phyloP scores from a whole-genome alignment of 2,329 filamentous ascomycete genomes.

The Cryphonectria radicalis region DNA sequence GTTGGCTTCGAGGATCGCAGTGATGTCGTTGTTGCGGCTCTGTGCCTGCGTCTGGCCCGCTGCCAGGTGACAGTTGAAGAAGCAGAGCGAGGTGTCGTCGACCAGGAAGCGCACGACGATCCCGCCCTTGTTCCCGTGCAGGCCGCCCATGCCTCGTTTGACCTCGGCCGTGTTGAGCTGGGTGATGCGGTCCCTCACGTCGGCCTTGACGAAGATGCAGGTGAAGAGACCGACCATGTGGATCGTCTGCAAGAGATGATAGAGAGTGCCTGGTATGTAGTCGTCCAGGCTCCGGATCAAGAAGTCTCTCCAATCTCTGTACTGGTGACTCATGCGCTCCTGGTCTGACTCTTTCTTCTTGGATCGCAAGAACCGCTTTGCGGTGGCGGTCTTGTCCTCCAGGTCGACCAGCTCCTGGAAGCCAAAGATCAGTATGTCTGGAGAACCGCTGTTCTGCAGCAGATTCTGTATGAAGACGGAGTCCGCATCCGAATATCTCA shows the following conservation, averaged over 20 bases:
- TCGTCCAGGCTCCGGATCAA: slow-evolving; percentile 82
- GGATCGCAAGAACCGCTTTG: slow-evolving; percentile 91
- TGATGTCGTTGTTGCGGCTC: slow-evolving; percentile 89
- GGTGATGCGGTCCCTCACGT: slow-evolving; percentile 74
- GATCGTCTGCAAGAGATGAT: slow-evolving; percentile 84
- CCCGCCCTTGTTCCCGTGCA: slow-evolving; percentile 96
- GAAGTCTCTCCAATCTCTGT: slow-evolving; percentile 94
- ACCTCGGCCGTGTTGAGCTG: slow-evolving; percentile 81
- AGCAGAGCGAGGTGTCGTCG: slow-evolving; percentile 92
- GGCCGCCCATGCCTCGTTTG: slow-evolving; percentile 93
- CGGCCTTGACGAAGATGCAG: slow-evolving; percentile 89
- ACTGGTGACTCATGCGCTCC: slow-evolving; percentile 95
- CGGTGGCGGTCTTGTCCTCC: slow-evolving; percentile 95
- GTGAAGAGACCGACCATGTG: slow-evolving; percentile 94
- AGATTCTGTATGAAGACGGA: slow-evolving; percentile 80
- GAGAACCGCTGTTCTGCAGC: slow-evolving; percentile 74
- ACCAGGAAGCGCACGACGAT: slow-evolving; percentile 89
- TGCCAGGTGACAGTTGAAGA: slow-evolving; percentile 96
- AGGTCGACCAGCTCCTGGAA: slow-evolving; percentile 99
- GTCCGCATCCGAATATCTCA: slow-evolving; percentile 73
- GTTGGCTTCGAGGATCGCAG: slow-evolving; percentile 81
- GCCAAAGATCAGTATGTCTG: slow-evolving; percentile 92
- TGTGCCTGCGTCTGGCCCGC: slow-evolving; percentile 91
- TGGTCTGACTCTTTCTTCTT: slow-evolving; percentile 85
- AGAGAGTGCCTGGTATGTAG: slow-evolving; percentile 77